Conservation (phyloP, 306 rosid genomes). For the Vicia sativa region DNA sequence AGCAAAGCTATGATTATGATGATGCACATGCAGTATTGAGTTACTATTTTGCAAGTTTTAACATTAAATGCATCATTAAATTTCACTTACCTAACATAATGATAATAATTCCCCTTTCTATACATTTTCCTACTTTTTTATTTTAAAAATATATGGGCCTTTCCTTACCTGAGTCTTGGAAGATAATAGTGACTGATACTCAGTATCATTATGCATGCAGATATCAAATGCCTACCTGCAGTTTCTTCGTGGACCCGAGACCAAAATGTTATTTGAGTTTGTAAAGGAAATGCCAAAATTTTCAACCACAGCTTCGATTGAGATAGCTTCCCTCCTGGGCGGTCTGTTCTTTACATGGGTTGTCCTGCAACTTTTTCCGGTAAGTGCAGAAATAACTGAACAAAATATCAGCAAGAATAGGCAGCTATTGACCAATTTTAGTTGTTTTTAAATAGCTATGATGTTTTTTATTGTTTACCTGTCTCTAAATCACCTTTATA, state of each 20-base stretch:
- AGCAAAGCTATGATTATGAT: constrained; percentile 30
- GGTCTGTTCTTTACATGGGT: constrained; percentile 84
- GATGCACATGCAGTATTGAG: constrained; percentile 18
- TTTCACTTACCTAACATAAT: constrained; percentile 10
- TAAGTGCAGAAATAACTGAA: constrained; percentile 45
- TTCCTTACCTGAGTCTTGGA: constrained; percentile 33
- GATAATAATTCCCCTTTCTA: constrained; percentile 10
- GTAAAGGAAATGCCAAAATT: constrained; percentile 89
- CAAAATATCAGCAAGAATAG: constrained; percentile 14
- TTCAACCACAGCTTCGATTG: constrained; percentile 47
- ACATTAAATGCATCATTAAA: constrained; percentile 6
- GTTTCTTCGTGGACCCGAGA: constrained; percentile 63
- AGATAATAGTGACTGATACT: constrained; percentile 34
- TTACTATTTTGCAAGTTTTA: constrained; percentile 10
- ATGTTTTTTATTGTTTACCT: constrained; percentile 3
- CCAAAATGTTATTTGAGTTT: constrained; percentile 66
- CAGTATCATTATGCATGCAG: constrained; percentile 45
- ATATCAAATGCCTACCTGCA: constrained; percentile 82
- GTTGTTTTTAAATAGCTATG: constrained; percentile 10
- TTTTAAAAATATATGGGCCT: constrained; percentile 1
- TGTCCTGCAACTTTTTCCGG: constrained; percentile 85
- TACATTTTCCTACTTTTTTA: constrained; percentile 30
- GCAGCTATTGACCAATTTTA: constrained; percentile 29
- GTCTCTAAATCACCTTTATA: background rate
- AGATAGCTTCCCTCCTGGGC: constrained; percentile 70